Evolutionary conservation across 768 basidiomycete species (phyloP), one percentile per base, ranked within the genome.

Genomic region (Gyrodon lividus): DNA sequence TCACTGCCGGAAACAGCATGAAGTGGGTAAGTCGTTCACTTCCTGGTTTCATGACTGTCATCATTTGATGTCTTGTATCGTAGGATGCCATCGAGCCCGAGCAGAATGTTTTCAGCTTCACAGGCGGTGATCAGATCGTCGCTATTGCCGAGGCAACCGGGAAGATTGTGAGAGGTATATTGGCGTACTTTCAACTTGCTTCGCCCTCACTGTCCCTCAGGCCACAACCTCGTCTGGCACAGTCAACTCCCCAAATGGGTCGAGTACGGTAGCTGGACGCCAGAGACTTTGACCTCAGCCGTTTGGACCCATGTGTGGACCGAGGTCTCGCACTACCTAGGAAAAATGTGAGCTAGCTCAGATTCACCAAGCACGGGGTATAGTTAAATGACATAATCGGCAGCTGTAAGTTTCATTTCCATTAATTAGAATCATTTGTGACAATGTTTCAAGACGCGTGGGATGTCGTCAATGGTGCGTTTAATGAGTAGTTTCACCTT

Each of bases 51-150:
- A 22, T n/a, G n/a, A 16, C 12, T 13, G 14, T 20, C 24, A 43
- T 3, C 23, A 43, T 19, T 28, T 16, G 17, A 20, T 17, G 16
- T 13, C 16, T 7, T 31, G 24, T 7, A 9, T 31, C 17, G 10
- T n/a, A 62, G 61, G 54, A 60, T 45, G 49, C 56, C 22, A 50
- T 49, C n/a, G 61, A 66, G 37, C 64, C 61, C 19, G 43, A 64
- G 33, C 61, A 57, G 31, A 66, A 59, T 13, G 48, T 57, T 28
- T 65, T 66, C 50, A 51, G 59, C 34, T 66, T 58, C 26, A 51
- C 58, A 33, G 49, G 51, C 1, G 55, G 61, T 28, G 59, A 68
- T 33, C 54, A 63, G 39, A 53, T 63, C 24, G 39, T 50, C 34
- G 53, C 62, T 10, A 49, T 61, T 23, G 61, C 51, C n/a, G 43